Evolutionary conservation across 192 early-diverging fungal species (phyloP).

Genomic region (Gonapodya sp.): DNA sequence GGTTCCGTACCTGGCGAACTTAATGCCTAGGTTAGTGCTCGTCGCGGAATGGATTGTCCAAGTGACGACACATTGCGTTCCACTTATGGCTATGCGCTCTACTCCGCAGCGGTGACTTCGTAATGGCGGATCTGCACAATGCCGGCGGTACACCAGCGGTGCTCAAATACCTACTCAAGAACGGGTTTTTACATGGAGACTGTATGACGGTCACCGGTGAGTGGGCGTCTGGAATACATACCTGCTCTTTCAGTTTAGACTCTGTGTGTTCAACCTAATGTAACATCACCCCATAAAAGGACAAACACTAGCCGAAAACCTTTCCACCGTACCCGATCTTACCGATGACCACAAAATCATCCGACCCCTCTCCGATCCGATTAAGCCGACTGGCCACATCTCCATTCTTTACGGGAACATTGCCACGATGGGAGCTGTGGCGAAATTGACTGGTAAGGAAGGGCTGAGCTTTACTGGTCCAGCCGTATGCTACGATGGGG

Average conservation of each 20-base stretch:
- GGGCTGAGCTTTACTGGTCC: slow-evolving; percentile 79
- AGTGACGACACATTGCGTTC: too few species aligned
- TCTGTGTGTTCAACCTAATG: neutral
- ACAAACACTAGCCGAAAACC: slow-evolving; percentile 81
- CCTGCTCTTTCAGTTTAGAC: neutral
- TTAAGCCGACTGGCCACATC: slow-evolving; percentile 91
- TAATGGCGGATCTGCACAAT: slow-evolving; percentile 90
- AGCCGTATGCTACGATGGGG: slow-evolving; percentile 86
- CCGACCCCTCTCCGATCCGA: slow-evolving; percentile 66
- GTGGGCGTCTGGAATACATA: too few species aligned
- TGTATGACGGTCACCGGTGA: slow-evolving; percentile 94
- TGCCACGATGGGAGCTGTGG: slow-evolving; percentile 91
- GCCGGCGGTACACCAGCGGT: slow-evolving; percentile 93
- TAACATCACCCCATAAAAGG: neutral
- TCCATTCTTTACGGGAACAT: slow-evolving; percentile 91
- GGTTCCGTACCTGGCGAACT: slow-evolving; percentile 90
- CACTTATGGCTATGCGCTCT: neutral
- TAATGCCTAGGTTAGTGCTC: slow-evolving; percentile 67
- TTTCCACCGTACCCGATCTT: slow-evolving; percentile 66
- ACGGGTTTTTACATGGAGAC: slow-evolving; percentile 80
- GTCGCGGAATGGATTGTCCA: slow-evolving; percentile 1
- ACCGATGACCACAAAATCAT: slow-evolving; percentile 80
- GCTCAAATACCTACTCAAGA: slow-evolving; percentile 82
- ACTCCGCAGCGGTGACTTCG: slow-evolving; percentile 75
- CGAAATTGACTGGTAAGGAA: slow-evolving; percentile 99